Base-by-base conservation (phyloP, 2,329 filamentous ascomycete species). In the Aspergillus piperis region DNA sequence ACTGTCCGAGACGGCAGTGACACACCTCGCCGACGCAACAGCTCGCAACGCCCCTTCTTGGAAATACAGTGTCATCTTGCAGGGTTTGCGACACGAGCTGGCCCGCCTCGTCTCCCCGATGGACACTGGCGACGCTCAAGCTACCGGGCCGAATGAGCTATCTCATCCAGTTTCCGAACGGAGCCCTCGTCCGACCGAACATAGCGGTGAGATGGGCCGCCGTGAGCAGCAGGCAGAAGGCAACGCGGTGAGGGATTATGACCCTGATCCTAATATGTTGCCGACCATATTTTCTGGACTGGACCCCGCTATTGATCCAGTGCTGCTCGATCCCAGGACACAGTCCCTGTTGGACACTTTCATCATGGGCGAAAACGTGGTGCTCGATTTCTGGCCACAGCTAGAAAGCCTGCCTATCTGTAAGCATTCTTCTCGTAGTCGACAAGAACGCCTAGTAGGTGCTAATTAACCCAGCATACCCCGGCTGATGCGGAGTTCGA, bases 331-430 rank as follows among this genome's bases (percentile, higher is more conserved):
- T 32, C 23, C 60, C 5, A 61, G 66, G 6, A 61, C 64, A 2
- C 63, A 63, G n/a, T 63, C 58, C 17, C 41, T 70, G 2, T 65
- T 70, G 30, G 62, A 64, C 44, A 62, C 55, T 11, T 64, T 66
- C 50, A 63, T 58, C 8, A 47, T 62, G 11, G 62, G 65, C 15
- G 64, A 69, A 42, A 66, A 68, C 19, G 38, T 68, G 39, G 58
- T 62, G 27, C 57, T 68, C 8, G 68, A 70, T 11, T 70, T 71
- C 50, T 71, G 69, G 69, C 65, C 69, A 2, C 68, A 70, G 32
- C 41, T 71, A 11, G 69, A 71, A 57, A 66, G 67, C n/a, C 50
- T 71, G n/a, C 69, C 69, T 13, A 68, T 63, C 13, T 62, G 68
- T 70, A 49, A 44, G 62, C 50, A 1, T 30, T 13, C 10, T n/a